Percentiles rank a stretch among this genome's conserved stretches.
phyloP scores from a whole-genome alignment of 441 rosid genomes.

The Arabidopsis hybrid region DNA sequence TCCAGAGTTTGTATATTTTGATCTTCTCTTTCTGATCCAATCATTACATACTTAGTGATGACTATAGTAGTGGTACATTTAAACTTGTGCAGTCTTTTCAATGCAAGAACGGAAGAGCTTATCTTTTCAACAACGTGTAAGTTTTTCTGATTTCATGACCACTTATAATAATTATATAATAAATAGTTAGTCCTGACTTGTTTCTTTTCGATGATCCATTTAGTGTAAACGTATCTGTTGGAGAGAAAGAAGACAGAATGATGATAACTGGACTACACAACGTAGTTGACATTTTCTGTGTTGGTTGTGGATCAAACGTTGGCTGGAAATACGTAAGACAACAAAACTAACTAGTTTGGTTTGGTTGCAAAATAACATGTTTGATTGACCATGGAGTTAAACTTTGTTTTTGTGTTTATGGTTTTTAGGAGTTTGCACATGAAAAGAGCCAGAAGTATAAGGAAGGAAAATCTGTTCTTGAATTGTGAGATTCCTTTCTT shows the following conservation, averaged over 20 bases:
- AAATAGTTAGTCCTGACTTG: background rate
- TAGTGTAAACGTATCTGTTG: slow-evolving; percentile 79
- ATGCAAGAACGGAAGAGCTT: slow-evolving; percentile 90
- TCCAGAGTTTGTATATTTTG: background rate
- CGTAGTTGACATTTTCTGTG: slow-evolving; percentile 90
- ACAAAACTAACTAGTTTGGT: background rate
- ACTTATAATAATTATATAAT: background rate
- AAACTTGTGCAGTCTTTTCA: slow-evolving; percentile 73
- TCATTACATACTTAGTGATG: background rate
- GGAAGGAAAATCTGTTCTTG: slow-evolving; percentile 96
- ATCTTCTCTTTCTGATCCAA: background rate
- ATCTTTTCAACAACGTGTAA: slow-evolving; percentile 97
- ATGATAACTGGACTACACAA: slow-evolving; percentile 88
- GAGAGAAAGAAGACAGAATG: slow-evolving; percentile 70
- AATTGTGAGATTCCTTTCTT: slow-evolving; percentile 62
- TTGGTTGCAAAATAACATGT: background rate
- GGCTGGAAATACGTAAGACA: slow-evolving; percentile 98
- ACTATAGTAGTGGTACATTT: slow-evolving; percentile 24
- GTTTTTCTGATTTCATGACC: slow-evolving; percentile 50
- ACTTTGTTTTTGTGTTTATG: slow-evolving; percentile 28
- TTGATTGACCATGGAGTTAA: background rate
- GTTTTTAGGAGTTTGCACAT: slow-evolving; percentile 81
- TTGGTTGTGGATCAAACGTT: slow-evolving; percentile 88
- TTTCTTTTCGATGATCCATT: slow-evolving; percentile 27
- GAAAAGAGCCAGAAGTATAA: slow-evolving; percentile 86